Evolutionary conservation across 148 eudicot genomes (phyloP).

Genomic region (Rhododendron mucronatum): DNA sequence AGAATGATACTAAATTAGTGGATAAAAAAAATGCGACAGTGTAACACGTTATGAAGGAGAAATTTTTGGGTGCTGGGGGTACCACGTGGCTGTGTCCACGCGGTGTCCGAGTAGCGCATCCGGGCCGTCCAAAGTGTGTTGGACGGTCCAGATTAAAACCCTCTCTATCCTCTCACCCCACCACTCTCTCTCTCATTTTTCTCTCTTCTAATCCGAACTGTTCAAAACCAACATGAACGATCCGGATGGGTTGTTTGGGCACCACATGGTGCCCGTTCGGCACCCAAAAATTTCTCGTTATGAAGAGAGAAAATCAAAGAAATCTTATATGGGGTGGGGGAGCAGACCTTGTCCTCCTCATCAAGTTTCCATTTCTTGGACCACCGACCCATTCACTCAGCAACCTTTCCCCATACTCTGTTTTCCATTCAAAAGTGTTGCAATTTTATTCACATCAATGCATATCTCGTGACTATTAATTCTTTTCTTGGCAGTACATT

Average conservation of each 20-base stretch:
- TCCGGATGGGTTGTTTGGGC: too few species aligned
- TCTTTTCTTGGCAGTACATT: background rate
- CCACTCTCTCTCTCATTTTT: too few species aligned
- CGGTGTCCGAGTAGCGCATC: too few species aligned
- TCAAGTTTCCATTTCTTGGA: background rate
- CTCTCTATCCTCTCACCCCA: too few species aligned
- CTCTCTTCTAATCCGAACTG: too few species aligned
- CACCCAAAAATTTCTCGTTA: background rate
- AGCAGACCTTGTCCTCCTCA: background rate
- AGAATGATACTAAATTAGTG: too few species aligned
- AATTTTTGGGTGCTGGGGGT: too few species aligned
- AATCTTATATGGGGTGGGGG: background rate
- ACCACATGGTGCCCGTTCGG: too few species aligned
- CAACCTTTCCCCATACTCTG: background rate
- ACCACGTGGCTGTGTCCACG: too few species aligned
- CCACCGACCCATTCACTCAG: background rate
- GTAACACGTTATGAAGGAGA: background rate
- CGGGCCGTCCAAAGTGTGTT: too few species aligned
- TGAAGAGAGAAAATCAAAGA: background rate
- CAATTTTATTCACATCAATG: background rate
- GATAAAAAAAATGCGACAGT: background rate
- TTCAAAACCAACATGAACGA: too few species aligned
- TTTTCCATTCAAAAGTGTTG: background rate
- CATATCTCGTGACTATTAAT: background rate
- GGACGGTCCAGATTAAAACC: too few species aligned